Conservation (phyloP, 2,329 filamentous ascomycete species). For the Diaporthe capsici region DNA sequence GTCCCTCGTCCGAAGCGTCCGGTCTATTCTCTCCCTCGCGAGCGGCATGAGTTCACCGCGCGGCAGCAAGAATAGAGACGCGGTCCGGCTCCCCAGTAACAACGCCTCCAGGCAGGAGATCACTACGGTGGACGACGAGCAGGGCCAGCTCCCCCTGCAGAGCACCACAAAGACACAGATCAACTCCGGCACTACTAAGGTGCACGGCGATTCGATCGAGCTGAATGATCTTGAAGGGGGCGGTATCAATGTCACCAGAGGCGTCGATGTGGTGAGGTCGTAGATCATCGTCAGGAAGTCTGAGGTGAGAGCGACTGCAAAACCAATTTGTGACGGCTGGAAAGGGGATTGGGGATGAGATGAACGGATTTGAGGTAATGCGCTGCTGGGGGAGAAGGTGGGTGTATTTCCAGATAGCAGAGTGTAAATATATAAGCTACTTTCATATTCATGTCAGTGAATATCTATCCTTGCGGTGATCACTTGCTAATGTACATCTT, state of each 20-base stretch:
- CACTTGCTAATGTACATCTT: no score
- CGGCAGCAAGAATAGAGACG: background rate
- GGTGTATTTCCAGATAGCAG: no score
- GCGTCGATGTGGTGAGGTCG: background rate
- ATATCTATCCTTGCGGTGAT: no score
- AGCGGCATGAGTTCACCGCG: background rate
- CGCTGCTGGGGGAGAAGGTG: no score
- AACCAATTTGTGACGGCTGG: no score
- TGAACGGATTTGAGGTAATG: no score
- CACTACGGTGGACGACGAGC: background rate
- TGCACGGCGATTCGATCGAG: background rate
- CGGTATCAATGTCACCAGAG: constrained; percentile 2
- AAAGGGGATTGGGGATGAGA: no score
- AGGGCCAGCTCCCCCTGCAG: background rate
- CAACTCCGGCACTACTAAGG: background rate
- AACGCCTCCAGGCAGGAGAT: background rate
- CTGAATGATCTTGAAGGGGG: background rate
- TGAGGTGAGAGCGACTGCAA: background rate
- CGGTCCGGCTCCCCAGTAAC: background rate
- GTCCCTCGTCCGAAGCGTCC: background rate
- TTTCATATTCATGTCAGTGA: no score
- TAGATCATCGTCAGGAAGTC: background rate
- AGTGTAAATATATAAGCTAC: no score
- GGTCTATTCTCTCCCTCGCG: background rate
- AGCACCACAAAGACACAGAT: background rate